Evolutionary conservation across 2,329 filamentous ascomycete species (phyloP).

Genomic region (Fusarium camptoceras): DNA sequence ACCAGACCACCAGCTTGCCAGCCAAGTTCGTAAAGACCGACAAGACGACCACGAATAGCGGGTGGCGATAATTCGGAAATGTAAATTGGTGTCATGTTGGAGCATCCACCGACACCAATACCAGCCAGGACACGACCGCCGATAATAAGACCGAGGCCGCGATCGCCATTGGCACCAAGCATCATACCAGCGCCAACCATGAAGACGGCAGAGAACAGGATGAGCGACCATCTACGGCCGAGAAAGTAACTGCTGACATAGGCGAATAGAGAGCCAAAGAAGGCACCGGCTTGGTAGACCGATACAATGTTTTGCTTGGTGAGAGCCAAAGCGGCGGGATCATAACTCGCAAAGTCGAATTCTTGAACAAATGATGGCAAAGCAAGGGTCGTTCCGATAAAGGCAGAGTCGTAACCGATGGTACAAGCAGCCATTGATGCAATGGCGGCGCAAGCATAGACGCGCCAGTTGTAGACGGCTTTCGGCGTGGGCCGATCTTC

Average conservation of each 20-base stretch:
- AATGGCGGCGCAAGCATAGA: slow-evolving; percentile 65
- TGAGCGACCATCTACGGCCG: slow-evolving; percentile 73
- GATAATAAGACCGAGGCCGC: slow-evolving; percentile 73
- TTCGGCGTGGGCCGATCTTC: slow-evolving; percentile 69
- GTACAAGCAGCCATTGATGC: slow-evolving; percentile 68
- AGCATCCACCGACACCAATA: slow-evolving; percentile 71
- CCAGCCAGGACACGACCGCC: slow-evolving; percentile 73
- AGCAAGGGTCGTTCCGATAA: slow-evolving; percentile 81
- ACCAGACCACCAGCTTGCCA: slow-evolving; percentile 73
- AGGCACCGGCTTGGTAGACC: slow-evolving; percentile 84
- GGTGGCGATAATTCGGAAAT: slow-evolving; percentile 71
- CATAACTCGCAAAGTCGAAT: slow-evolving; percentile 70
- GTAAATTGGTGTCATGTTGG: slow-evolving; percentile 73
- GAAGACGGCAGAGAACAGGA: slow-evolving; percentile 72
- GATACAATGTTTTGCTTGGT: slow-evolving; percentile 82
- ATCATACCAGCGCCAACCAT: slow-evolving; percentile 78
- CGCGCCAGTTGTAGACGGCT: slow-evolving; percentile 71
- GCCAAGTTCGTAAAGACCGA: slow-evolving; percentile 75
- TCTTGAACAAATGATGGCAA: slow-evolving; percentile 76
- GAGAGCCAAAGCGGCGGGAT: slow-evolving; percentile 61
- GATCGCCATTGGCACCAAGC: slow-evolving; percentile 71
- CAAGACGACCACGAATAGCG: slow-evolving; percentile 71
- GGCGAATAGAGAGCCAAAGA: slow-evolving; percentile 80
- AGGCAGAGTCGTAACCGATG: slow-evolving; percentile 76
- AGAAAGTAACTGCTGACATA: slow-evolving; percentile 75